Evolutionary conservation across 75 land plant genomes (phyloP), one percentile per base, ranked within the genome.

Genomic region (Ceratopteris richardii): DNA sequence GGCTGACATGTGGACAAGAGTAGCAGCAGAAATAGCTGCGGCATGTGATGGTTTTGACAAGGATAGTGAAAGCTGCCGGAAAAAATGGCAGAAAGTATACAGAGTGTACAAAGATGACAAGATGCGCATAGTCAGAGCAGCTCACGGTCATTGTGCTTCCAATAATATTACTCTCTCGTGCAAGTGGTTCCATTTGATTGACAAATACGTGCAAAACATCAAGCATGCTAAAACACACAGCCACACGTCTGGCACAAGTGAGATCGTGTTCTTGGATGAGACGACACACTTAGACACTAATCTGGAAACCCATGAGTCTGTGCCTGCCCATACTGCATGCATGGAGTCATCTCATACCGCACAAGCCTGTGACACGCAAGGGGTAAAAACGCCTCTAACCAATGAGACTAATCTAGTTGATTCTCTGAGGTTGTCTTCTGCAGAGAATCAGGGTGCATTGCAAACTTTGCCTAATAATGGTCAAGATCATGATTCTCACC

Each of bases 1-100:
- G n/a, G 48, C 21, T 46, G 48, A 46, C 48, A 46, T 46, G 48
- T 46, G 48, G 48, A 20, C 48, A 46, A 4, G 48, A 17, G 48
- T 46, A 17, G 48, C 48, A n/a, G 21, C 21, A 20, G 21, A 46
- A 20, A 46, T 46, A 5, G 5, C 48, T n/a, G 48, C 48, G 17
- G 21, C 48, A n/a, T 20, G 21, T 46, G 21, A 17, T 14, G 48
- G 21, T 17, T 46, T 46, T 46, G 48, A 46, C 48, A 46, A 46
- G 14, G 21, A 46, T 14, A 46, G 48, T 46, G 48, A 46, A 20
- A 46, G 48, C 21, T 46, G 48, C 48, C 5, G 48, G 21, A 46
- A 46, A 17, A 46, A 46, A 14, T 46, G 48, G 48, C 48, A 46
- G 48, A 46, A 20, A 20, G 48, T 46, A 2, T 46, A n/a, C 48